Percentiles rank a stretch among this genome's conserved stretches.
Evolutionary conservation across 257 asterid genomes (phyloP).

Genomic region (Buddleja alternifolia): DNA sequence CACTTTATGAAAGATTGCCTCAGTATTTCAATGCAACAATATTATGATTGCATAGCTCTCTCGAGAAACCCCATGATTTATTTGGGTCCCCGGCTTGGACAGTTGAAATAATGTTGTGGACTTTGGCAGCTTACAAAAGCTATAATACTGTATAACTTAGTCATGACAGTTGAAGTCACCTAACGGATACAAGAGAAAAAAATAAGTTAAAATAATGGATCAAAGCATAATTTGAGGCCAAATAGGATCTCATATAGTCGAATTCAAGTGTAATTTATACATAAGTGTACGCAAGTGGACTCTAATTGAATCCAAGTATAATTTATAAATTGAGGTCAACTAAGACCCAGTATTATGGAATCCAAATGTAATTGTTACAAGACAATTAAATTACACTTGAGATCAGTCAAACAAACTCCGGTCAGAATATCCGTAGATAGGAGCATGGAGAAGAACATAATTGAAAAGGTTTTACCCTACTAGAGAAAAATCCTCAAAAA

Average conservation of each 20-base stretch:
- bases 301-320: no score
- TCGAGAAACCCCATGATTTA: neutral
- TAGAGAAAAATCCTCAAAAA: neutral
- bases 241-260: no score
- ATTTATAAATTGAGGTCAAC: no score
- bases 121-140: neutral
- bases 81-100: conserved; percentile 15
- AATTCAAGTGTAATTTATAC: no score
- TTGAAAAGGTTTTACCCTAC: neutral
- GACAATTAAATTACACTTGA: no score
- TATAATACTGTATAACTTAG: neutral
- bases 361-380: no score
- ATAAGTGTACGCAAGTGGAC: no score
- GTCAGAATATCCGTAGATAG: no score
- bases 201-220: no score
- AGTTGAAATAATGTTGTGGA: neutral
- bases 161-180: conserved; percentile 17
- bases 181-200: neutral
- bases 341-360: no score
- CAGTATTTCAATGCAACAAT: neutral
- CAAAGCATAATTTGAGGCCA: conserved; percentile 3
- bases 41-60: neutral
- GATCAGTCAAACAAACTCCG: no score
- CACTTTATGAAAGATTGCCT: conserved; percentile 18
- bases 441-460: conserved; percentile 7